These are phyloP conservation scores for Yamadazyma taylorii DNA, from an alignment of 1,139 yeast species.

Conservation along the genomic window DNA sequence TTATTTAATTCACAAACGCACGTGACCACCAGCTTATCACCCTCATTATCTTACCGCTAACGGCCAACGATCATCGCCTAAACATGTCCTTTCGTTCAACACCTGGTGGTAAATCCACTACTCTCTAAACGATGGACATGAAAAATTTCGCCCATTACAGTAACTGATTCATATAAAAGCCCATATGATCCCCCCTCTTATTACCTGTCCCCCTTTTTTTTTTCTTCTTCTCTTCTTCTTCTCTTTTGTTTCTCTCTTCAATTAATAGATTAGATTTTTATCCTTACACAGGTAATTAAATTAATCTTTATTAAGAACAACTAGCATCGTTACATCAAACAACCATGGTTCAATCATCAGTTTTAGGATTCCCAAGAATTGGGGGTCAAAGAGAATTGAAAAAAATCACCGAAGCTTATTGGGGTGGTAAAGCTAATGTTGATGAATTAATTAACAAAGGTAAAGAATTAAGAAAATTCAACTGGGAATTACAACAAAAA, in stretches of 20 bases:
- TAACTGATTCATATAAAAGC: slow-evolving; percentile 1
- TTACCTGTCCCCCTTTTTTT: slow-evolving; percentile 1
- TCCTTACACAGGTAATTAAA: too few species aligned
- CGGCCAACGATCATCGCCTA: too few species aligned
- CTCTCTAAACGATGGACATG: background rate
- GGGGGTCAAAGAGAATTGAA: slow-evolving; percentile 99
- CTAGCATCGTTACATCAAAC: too few species aligned
- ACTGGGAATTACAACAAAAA: slow-evolving; percentile 96
- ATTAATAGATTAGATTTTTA: too few species aligned
- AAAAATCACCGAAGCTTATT: slow-evolving; percentile 98
- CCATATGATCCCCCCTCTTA: slow-evolving; percentile 5
- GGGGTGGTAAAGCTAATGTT: slow-evolving; percentile 88
- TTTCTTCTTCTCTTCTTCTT: too few species aligned
- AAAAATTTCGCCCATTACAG: slow-evolving; percentile 1
- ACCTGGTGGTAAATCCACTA: too few species aligned
- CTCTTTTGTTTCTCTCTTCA: too few species aligned
- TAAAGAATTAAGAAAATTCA: slow-evolving; percentile 90
- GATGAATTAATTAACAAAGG: slow-evolving; percentile 91
- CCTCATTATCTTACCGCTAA: too few species aligned
- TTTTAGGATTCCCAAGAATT: slow-evolving; percentile 99
- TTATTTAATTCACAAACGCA: too few species aligned
- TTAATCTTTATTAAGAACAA: too few species aligned
- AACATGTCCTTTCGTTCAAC: too few species aligned
- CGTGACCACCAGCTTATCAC: too few species aligned
- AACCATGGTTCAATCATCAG: slow-evolving; percentile 91